phyloP scores from a whole-genome alignment of 2,329 filamentous ascomycete species.

The Penicillium sp. region DNA sequence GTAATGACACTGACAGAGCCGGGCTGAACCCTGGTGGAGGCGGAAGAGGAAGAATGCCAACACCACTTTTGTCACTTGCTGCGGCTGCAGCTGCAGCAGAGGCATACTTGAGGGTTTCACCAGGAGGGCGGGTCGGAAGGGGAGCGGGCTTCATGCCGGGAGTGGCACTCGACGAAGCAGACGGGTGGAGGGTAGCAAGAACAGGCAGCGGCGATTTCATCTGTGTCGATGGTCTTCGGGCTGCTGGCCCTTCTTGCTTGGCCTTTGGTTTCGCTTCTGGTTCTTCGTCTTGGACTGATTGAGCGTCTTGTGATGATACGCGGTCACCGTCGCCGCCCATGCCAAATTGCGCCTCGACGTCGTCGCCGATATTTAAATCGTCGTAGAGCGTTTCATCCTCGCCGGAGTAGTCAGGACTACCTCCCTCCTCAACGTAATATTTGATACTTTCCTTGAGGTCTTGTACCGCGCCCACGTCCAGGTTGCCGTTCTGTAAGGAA shows the following conservation, averaged over 20 bases:
- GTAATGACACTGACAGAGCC: conserved; percentile 45
- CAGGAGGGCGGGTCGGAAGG: conserved; percentile 70
- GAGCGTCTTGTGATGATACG: conserved; percentile 87
- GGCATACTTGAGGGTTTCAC: conserved; percentile 90
- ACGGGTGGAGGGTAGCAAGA: conserved; percentile 74
- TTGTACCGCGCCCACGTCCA: conserved; percentile 77
- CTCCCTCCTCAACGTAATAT: conserved; percentile 87
- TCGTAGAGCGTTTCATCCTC: conserved; percentile 95
- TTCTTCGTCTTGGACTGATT: conserved; percentile 79
- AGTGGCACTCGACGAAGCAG: conserved; percentile 39
- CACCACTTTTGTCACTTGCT: conserved; percentile 74
- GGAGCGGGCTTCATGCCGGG: conserved; percentile 85
- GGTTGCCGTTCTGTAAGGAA: conserved; percentile 81
- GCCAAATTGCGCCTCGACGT: conserved; percentile 71
- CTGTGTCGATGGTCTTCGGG: conserved; percentile 72
- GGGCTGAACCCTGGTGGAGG: conserved; percentile 63
- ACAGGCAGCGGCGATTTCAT: conserved; percentile 91
- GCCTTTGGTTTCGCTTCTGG: conserved; percentile 56
- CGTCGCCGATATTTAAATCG: conserved; percentile 81
- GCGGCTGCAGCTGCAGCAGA: conserved; percentile 91
- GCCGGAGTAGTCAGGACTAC: conserved; percentile 72
- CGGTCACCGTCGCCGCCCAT: conserved; percentile 72
- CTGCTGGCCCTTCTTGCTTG: conserved; percentile 50
- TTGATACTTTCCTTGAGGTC: conserved; percentile 85
- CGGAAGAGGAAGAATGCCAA: conserved; percentile 86